These are phyloP conservation scores for Magnolia sinica DNA, from an alignment of 164 flowering plant species.

Conservation along the genomic window DNA sequence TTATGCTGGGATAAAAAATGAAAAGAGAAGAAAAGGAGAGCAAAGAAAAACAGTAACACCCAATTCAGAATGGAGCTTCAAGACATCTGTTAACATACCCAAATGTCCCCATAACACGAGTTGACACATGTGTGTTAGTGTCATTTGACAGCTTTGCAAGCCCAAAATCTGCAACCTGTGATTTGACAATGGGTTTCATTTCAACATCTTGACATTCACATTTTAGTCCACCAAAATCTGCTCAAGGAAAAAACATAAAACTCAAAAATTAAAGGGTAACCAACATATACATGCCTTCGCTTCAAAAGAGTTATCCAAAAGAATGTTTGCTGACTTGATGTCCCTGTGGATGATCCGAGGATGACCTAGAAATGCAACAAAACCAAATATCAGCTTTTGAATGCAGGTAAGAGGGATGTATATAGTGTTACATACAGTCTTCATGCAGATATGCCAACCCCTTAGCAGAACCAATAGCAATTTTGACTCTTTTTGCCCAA, in stretches of 20 bases:
- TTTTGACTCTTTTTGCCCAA: conserved; percentile 61
- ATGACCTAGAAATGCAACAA: conserved; percentile 43
- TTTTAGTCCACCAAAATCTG: neutral
- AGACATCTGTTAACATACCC: conserved; percentile 40
- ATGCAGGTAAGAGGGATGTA: neutral
- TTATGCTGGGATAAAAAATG: neutral
- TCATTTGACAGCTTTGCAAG: conserved; percentile 61
- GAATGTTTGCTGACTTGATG: conserved; percentile 76
- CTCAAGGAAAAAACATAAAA: neutral
- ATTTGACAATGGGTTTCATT: neutral
- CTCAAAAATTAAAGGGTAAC: neutral
- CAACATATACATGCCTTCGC: conserved; percentile 47
- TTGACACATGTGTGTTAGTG: conserved; percentile 56
- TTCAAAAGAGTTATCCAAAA: conserved; percentile 59
- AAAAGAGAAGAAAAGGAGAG: too few species aligned
- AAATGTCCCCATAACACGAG: conserved; percentile 86
- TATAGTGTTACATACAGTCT: conserved; percentile 53
- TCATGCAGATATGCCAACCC: conserved; percentile 84
- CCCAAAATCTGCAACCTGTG: conserved; percentile 82
- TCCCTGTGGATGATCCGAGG: conserved; percentile 84
- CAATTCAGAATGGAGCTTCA: neutral
- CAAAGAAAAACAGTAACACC: neutral
- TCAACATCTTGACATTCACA: neutral
- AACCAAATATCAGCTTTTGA: neutral
- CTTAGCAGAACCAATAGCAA: conserved; percentile 73